Conservation (phyloP, 1,139 yeast species). For the Yamadazyma atlantica region DNA sequence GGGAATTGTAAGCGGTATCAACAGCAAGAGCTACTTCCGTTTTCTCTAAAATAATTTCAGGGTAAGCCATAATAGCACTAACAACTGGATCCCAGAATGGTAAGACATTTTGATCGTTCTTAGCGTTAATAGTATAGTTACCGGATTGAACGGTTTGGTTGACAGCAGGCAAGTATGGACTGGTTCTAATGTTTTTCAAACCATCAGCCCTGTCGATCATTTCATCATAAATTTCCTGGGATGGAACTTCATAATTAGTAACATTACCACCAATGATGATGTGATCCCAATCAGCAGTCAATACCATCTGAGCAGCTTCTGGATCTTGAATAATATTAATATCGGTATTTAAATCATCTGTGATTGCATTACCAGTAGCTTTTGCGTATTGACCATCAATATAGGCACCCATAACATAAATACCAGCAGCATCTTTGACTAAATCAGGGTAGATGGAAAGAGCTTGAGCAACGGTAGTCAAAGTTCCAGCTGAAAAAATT, state of each 20-base stretch:
- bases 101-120: constrained; percentile 22
- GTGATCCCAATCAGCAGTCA: constrained; percentile 38
- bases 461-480: constrained; percentile 46
- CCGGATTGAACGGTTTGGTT: constrained; percentile 28
- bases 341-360: constrained; percentile 38
- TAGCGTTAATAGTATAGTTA: constrained; percentile 22
- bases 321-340: constrained; percentile 44
- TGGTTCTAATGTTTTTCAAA: constrained; percentile 19
- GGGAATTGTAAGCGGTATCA: constrained; percentile 38
- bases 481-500: constrained; percentile 38
- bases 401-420: constrained; percentile 45
- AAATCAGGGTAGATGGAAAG: constrained; percentile 34
- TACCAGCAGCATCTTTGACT: constrained; percentile 36
- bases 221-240: constrained; percentile 34
- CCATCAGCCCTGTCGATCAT: constrained; percentile 32
- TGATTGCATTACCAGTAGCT: constrained; percentile 25
- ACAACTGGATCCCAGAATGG: constrained; percentile 45
- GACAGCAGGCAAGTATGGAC: constrained; percentile 25
- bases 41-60: constrained; percentile 33
- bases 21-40: constrained; percentile 25
- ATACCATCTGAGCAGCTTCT: constrained; percentile 42
- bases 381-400: constrained; percentile 37
- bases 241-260: constrained; percentile 36
- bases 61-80: constrained; percentile 30
- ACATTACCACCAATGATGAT: constrained; percentile 39